Conservation (phyloP, 148 eudicot species). For the Polygonum maritimum region DNA sequence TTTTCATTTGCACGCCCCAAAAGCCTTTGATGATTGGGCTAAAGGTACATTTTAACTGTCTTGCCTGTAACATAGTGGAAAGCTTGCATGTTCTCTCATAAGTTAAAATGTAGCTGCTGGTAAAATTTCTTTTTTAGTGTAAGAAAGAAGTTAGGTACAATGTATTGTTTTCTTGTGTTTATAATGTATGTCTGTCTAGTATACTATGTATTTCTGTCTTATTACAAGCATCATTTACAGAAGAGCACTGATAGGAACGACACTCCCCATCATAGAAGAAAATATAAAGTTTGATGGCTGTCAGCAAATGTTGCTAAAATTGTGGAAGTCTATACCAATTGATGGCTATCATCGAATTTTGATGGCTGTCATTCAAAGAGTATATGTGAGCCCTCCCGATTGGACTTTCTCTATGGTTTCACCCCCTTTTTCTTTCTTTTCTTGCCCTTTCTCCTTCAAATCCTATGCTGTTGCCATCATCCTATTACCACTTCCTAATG, state of each 20-base stretch:
- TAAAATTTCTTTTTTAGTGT: neutral
- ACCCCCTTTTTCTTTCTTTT: neutral
- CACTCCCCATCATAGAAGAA: neutral
- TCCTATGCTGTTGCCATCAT: neutral
- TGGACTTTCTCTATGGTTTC: neutral
- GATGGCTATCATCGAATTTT: no score
- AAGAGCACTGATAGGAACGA: neutral
- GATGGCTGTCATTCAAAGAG: neutral
- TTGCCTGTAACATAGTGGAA: neutral
- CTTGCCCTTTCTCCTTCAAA: neutral
- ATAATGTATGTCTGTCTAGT: neutral
- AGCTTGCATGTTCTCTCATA: neutral
- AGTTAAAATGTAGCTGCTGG: neutral
- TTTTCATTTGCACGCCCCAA: slow-evolving; percentile 65
- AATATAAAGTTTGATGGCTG: no score
- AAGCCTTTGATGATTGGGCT: slow-evolving; percentile 44
- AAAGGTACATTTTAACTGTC: slow-evolving; percentile 42
- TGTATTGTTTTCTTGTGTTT: no score
- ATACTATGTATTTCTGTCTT: neutral
- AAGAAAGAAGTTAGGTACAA: neutral
- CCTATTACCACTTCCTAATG: neutral
- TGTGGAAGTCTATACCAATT: neutral
- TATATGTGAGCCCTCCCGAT: neutral
- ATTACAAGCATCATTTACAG: neutral
- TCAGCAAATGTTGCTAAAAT: neutral